Conservation (phyloP, 495 filamentous ascomycete genomes). For the Aspergillus nidulans region DNA sequence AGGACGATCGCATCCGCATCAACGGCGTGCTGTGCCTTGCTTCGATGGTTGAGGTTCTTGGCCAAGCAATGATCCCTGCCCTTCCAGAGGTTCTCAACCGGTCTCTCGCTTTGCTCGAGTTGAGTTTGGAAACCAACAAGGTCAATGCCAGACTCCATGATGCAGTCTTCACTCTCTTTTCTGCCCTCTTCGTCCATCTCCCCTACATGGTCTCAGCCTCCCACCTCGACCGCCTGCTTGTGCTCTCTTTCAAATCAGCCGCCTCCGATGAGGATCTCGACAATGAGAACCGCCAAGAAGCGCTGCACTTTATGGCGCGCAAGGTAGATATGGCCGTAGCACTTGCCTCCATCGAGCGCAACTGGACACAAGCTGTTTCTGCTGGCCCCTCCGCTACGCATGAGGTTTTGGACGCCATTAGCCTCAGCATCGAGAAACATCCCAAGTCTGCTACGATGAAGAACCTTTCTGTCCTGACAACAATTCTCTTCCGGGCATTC, state of each 20-base stretch:
- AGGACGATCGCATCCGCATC: conserved; percentile 65
- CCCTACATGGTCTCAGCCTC: conserved; percentile 78
- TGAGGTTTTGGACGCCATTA: conserved; percentile 63
- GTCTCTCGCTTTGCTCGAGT: conserved; percentile 62
- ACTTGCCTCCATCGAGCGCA: conserved; percentile 64
- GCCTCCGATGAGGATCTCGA: conserved; percentile 49
- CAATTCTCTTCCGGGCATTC: conserved; percentile 65
- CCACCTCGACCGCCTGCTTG: conserved; percentile 65
- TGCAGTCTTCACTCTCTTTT: conserved; percentile 73
- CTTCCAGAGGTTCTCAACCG: conserved; percentile 69
- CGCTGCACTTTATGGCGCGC: conserved; percentile 65
- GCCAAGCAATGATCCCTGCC: conserved; percentile 76
- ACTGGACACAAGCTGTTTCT: conserved; percentile 58
- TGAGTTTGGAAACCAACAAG: conserved; percentile 50
- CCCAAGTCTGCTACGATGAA: conserved; percentile 69
- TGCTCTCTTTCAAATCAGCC: conserved; percentile 66
- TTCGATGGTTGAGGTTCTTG: conserved; percentile 81
- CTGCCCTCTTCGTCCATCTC: conserved; percentile 69
- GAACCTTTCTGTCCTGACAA: conserved; percentile 60
- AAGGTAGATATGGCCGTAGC: conserved; percentile 65
- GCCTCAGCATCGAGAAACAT: conserved; percentile 66
- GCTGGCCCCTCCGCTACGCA: conserved; percentile 57
- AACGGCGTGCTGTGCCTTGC: conserved; percentile 85
- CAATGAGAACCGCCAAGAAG: conserved; percentile 60
- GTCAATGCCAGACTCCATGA: conserved; percentile 65